Evolutionary conservation across 2,329 filamentous ascomycete species (phyloP).

Genomic region (Aspergillus phoenicis): DNA sequence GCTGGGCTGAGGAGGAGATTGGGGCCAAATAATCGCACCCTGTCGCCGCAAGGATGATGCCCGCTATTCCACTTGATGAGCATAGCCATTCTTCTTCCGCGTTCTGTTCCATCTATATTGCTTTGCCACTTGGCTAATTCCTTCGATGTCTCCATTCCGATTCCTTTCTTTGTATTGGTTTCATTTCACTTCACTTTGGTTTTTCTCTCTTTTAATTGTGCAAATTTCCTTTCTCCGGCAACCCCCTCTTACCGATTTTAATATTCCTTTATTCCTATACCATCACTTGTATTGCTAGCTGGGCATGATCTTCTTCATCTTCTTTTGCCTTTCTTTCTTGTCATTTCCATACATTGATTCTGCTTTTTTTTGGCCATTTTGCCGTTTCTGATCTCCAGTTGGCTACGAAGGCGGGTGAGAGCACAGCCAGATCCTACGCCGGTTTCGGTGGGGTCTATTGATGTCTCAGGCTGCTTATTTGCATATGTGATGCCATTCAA

Average conservation of each 20-base stretch:
- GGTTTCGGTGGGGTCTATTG: conserved; percentile 28
- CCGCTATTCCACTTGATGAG: conserved; percentile 21
- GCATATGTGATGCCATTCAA: conserved; percentile 32
- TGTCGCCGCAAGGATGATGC: conserved; percentile 17
- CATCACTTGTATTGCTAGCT: conserved; percentile 45
- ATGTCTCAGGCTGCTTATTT: conserved; percentile 25
- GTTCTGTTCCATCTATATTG: conserved; percentile 22
- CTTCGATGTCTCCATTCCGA: conserved; percentile 21
- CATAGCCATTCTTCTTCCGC: conserved; percentile 19
- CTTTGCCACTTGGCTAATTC: conserved; percentile 26
- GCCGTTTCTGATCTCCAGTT: conserved; percentile 24
- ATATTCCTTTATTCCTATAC: conserved; percentile 32
- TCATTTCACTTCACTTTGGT: conserved; percentile 20
- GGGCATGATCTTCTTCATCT: conserved; percentile 36
- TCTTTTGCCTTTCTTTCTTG: conserved; percentile 22
- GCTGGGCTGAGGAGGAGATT: conserved; percentile 67
- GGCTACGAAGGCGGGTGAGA: conserved; percentile 23
- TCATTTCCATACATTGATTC: conserved; percentile 23
- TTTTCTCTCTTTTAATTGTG: conserved; percentile 27
- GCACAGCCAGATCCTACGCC: conserved; percentile 28
- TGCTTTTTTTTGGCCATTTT: conserved; percentile 23
- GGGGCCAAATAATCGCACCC: conserved; percentile 52
- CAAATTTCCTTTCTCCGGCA: conserved; percentile 30
- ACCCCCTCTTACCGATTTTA: conserved; percentile 33
- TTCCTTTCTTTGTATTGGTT: conserved; percentile 32